Percentiles rank a stretch among this genome's conserved stretches.
phyloP scores from a whole-genome alignment of 441 rosid species.

The Metrosideros polymorpha region DNA sequence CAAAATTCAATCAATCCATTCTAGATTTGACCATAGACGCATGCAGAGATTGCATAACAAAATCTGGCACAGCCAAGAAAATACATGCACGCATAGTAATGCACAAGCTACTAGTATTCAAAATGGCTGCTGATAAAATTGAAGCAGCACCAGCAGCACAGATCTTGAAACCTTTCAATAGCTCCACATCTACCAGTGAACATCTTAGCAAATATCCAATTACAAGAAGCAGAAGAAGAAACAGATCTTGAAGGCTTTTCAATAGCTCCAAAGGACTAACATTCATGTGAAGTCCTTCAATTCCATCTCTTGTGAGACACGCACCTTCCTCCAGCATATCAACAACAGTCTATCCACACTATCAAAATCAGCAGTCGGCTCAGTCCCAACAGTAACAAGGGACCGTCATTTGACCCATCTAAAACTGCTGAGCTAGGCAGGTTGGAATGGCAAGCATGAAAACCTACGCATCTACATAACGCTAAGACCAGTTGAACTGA shows the following conservation, averaged over 20 bases:
- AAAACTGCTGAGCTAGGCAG: background rate
- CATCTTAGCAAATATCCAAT: background rate
- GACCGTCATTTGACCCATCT: background rate
- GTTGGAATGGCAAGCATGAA: background rate
- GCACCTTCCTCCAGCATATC: background rate
- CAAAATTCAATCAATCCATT: background rate
- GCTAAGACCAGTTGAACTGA: background rate
- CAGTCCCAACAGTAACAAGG: background rate
- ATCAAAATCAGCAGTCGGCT: background rate
- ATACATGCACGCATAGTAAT: background rate
- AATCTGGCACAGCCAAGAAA: background rate
- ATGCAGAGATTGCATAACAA: background rate
- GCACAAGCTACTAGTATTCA: background rate
- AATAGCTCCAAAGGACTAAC: background rate
- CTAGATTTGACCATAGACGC: background rate
- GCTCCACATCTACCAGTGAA: background rate
- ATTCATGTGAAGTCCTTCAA: background rate
- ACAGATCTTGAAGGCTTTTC: background rate
- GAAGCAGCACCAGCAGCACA: background rate
- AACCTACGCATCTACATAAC: background rate
- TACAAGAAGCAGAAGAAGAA: background rate
- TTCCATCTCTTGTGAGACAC: background rate
- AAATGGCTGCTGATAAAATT: background rate
- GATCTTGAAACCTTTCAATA: background rate
- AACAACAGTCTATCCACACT: background rate